Evolutionary conservation across 805 yeast genomes (phyloP).

Genomic region (Wickerhamiella sergipiensis): DNA sequence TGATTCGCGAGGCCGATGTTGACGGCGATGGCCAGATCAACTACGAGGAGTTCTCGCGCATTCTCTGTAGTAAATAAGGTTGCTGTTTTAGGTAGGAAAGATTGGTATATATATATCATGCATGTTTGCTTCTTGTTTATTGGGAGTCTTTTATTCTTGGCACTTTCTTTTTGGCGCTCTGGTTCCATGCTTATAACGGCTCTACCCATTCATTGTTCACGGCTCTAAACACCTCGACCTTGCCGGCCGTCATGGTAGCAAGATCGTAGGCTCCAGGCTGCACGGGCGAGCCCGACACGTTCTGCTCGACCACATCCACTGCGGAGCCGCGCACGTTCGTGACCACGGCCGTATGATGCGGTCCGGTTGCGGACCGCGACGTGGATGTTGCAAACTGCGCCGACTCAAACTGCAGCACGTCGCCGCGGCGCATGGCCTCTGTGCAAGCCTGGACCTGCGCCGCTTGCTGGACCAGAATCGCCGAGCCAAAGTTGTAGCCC

Average conservation of each 20-base stretch:
- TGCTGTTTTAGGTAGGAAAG: background rate
- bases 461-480: slow-evolving; percentile 15
- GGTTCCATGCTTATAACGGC: slow-evolving; percentile 13
- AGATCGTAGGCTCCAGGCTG: slow-evolving; percentile 20
- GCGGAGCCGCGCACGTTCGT: slow-evolving; percentile 16
- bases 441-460: slow-evolving; percentile 6
- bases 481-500: slow-evolving; percentile 21
- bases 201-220: slow-evolving; percentile 24
- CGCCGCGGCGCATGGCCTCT: slow-evolving; percentile 25
- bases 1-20: slow-evolving; percentile 90
- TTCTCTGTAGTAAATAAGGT: slow-evolving; percentile 31
- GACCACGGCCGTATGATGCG: slow-evolving; percentile 27
- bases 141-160: too few species aligned
- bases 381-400: slow-evolving; percentile 18
- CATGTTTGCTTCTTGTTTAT: too few species aligned
- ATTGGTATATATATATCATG: background rate
- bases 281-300: slow-evolving; percentile 9
- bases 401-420: slow-evolving; percentile 23
- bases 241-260: slow-evolving; percentile 19
- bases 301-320: slow-evolving; percentile 13
- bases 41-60: slow-evolving; percentile 89
- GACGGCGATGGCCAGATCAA: slow-evolving; percentile 92
- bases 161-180: too few species aligned
- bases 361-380: slow-evolving; percentile 10
- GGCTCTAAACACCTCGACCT: slow-evolving; percentile 22